Evolutionary conservation across 768 basidiomycete species (phyloP).

Genomic region (Boletus subcaerulescens): DNA sequence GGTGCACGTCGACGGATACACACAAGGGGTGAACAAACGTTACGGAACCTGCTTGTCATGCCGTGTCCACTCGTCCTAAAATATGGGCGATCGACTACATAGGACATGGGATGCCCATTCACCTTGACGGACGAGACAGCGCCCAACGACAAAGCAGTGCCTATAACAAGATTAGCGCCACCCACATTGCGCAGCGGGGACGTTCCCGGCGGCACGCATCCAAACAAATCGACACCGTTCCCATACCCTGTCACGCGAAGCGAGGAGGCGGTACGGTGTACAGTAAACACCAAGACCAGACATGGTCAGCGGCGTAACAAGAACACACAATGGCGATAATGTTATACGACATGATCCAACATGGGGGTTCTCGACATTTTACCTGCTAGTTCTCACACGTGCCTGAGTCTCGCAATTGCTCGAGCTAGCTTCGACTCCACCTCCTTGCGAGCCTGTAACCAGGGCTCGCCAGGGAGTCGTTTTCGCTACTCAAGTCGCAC

Average conservation of each 20-base stretch:
- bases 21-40: neutral
- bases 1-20: slow-evolving; percentile 1
- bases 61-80: neutral
- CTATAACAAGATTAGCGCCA: neutral
- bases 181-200: neutral
- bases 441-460: no score
- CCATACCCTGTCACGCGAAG: neutral
- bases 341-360: neutral
- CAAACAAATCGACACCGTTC: neutral
- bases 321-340: neutral
- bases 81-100: neutral
- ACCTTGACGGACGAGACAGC: no score
- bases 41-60: neutral
- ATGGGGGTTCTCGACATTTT: no score
- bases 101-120: no score
- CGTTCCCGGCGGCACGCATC: neutral
- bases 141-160: neutral
- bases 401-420: no score
- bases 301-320: neutral
- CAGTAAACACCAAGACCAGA: neutral
- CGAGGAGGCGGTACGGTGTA: slow-evolving; percentile 3
- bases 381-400: no score
- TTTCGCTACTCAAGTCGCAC: no score
- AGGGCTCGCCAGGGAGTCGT: no score
- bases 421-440: no score